phyloP scores from a whole-genome alignment of 2,329 filamentous ascomycete genomes.

The Fusarium pseudonygamai region DNA sequence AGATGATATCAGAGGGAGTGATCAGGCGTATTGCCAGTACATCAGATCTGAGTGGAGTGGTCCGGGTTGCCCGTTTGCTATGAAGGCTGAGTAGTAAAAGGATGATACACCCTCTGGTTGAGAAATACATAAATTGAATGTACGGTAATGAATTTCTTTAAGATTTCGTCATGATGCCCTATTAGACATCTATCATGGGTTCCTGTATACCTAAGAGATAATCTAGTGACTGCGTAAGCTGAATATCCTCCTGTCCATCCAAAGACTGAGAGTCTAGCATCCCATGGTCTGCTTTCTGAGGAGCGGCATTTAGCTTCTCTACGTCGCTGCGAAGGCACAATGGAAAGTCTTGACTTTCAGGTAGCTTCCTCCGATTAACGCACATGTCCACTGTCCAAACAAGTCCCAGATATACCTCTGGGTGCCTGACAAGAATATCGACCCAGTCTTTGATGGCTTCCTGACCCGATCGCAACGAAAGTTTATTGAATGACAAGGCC shows the following conservation, averaged over 20 bases:
- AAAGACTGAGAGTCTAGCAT: neutral
- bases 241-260: neutral
- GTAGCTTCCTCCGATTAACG: neutral
- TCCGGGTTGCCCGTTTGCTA: neutral
- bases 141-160: fast-evolving
- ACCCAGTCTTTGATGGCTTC: neutral
- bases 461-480: neutral
- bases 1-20: neutral
- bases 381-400: neutral
- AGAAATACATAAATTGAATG: fast-evolving
- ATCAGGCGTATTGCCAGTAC: neutral
- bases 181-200: neutral
- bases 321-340: neutral
- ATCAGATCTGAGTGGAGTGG: neutral
- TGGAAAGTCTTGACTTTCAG: neutral
- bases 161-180: fast-evolving
- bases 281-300: neutral
- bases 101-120: fast-evolving
- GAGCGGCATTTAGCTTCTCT: neutral
- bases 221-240: neutral
- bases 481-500: neutral
- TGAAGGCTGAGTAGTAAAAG: neutral
- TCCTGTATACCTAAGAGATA: neutral
- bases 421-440: neutral
- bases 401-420: neutral